phyloP scores from a whole-genome alignment of 1,139 yeast genomes.

The Pichia sp. region DNA sequence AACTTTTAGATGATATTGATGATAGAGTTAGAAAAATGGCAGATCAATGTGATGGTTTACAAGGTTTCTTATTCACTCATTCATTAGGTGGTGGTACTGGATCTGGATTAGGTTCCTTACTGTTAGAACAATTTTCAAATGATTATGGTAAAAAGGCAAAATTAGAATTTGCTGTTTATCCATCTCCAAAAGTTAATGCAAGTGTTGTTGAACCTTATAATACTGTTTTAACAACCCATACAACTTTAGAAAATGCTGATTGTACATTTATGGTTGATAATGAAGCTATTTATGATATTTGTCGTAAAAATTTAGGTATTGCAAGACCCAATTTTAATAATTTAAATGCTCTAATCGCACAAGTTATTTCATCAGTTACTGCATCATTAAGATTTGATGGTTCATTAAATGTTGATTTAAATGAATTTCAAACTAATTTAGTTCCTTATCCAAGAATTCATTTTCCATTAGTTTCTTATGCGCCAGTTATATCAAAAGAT shows the following conservation, averaged over 20 bases:
- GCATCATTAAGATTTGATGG: slow-evolving; percentile 98
- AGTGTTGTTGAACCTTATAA: slow-evolving; percentile 98
- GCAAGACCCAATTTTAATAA: slow-evolving; percentile 84
- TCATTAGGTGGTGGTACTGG: slow-evolving; percentile 99
- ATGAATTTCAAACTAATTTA: slow-evolving; percentile 95
- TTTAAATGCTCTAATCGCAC: slow-evolving; percentile 90
- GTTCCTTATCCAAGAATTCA: slow-evolving; percentile 99
- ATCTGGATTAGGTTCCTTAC: slow-evolving; percentile 92
- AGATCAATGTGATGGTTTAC: slow-evolving; percentile 96
- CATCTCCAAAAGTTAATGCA: slow-evolving; percentile 95
- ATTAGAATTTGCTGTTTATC: slow-evolving; percentile 95
- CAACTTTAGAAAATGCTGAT: slow-evolving; percentile 96
- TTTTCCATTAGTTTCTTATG: slow-evolving; percentile 97
- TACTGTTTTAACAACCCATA: slow-evolving; percentile 93
- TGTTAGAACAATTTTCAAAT: slow-evolving; percentile 84
- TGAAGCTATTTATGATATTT: slow-evolving; percentile 97
- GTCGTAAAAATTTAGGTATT: slow-evolving; percentile 90
- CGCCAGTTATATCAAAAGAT: slow-evolving; percentile 87
- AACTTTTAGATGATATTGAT: slow-evolving; percentile 85
- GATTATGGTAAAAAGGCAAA: slow-evolving; percentile 96
- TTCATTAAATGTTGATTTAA: slow-evolving; percentile 90
- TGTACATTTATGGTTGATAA: slow-evolving; percentile 99
- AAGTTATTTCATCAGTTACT: slow-evolving; percentile 95
- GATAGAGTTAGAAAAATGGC: slow-evolving; percentile 96
- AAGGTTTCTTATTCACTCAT: slow-evolving; percentile 95